Evolutionary conservation across 768 basidiomycete species (phyloP).

Genomic region (Auriscalpium microsporum): DNA sequence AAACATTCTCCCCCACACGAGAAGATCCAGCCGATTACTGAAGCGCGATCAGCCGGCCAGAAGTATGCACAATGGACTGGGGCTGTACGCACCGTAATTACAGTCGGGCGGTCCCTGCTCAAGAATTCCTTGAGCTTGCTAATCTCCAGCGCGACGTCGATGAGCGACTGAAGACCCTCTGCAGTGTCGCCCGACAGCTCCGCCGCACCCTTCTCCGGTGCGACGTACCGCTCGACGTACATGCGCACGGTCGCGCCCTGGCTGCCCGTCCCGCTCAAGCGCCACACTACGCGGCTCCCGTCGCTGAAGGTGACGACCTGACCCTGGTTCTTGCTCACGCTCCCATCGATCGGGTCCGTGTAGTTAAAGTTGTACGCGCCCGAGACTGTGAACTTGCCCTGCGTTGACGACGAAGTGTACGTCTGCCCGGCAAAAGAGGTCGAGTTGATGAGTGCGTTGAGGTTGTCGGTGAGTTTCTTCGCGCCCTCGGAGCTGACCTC

Average conservation of each 20-base stretch:
- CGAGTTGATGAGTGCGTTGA: constrained; percentile 63
- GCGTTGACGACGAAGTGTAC: constrained; percentile 59
- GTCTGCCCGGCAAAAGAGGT: constrained; percentile 60
- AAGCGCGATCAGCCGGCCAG: too few relatives aligned
- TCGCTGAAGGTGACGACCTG: constrained; percentile 88
- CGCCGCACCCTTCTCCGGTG: constrained; percentile 54
- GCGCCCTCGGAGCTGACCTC: constrained; percentile 92
- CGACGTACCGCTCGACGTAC: constrained; percentile 92
- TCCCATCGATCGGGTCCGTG: constrained; percentile 96
- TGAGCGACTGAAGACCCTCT: constrained; percentile 88
- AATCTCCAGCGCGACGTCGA: constrained; percentile 86
- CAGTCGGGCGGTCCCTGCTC: constrained; percentile 85
- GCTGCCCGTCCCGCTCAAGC: constrained; percentile 92
- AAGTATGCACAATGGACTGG: too few relatives aligned
- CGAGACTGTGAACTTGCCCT: constrained; percentile 67
- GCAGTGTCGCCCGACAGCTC: constrained; percentile 71
- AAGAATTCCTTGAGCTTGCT: constrained; percentile 82
- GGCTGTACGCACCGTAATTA: constrained; percentile 55
- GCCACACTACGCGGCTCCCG: constrained; percentile 91
- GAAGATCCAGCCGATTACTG: too few relatives aligned
- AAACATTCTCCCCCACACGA: too few relatives aligned
- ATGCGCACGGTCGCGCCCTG: constrained; percentile 93
- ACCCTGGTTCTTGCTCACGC: constrained; percentile 91
- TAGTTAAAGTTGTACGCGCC: constrained; percentile 86
- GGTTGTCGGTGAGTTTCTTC: constrained; percentile 68